phyloP scores from a whole-genome alignment of 2,329 filamentous ascomycete species.

The Sporothrix humicola region DNA sequence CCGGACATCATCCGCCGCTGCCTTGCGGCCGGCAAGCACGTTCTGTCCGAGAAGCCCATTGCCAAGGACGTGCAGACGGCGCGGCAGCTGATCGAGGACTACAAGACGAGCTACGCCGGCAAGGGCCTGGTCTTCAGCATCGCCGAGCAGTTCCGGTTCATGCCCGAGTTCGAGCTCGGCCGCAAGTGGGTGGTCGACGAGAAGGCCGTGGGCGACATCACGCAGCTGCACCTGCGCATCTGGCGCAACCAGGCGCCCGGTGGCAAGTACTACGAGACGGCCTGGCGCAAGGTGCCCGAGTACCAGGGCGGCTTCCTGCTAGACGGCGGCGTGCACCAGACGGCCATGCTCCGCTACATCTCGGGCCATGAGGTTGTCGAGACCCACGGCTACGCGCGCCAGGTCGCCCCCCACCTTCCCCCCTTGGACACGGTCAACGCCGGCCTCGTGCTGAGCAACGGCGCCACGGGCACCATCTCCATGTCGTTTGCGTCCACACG shows the following conservation, averaged over 20 bases:
- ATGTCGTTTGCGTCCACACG: slow-evolving; percentile 23
- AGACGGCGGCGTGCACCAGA: slow-evolving; percentile 23
- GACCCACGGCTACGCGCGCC: slow-evolving; percentile 14
- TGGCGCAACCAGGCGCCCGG: slow-evolving; percentile 24
- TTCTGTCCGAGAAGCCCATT: slow-evolving; percentile 18
- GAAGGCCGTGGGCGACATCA: slow-evolving; percentile 12
- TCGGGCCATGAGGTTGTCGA: slow-evolving; percentile 21
- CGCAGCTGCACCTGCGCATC: slow-evolving; percentile 21
- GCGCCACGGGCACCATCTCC: slow-evolving; percentile 22
- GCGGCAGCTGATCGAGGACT: slow-evolving; percentile 12
- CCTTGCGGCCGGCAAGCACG: slow-evolving; percentile 16
- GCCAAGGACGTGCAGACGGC: slow-evolving; percentile 22
- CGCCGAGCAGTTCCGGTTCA: slow-evolving; percentile 20
- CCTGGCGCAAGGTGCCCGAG: slow-evolving; percentile 9
- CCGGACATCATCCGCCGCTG: slow-evolving; percentile 16
- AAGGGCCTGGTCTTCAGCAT: slow-evolving; percentile 11
- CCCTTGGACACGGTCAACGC: slow-evolving; percentile 25
- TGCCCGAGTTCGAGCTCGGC: background rate
- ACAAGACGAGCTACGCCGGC: slow-evolving; percentile 3
- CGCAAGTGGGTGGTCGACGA: slow-evolving; percentile 25
- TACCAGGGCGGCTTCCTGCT: slow-evolving; percentile 23
- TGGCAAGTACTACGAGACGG: slow-evolving; percentile 23
- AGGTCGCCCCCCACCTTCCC: slow-evolving; percentile 15
- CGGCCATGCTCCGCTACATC: slow-evolving; percentile 24
- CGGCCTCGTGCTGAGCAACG: slow-evolving; percentile 13